Base-by-base conservation (phyloP, 192 early-diverging fungal genomes). In the Linnemannia exigua region DNA sequence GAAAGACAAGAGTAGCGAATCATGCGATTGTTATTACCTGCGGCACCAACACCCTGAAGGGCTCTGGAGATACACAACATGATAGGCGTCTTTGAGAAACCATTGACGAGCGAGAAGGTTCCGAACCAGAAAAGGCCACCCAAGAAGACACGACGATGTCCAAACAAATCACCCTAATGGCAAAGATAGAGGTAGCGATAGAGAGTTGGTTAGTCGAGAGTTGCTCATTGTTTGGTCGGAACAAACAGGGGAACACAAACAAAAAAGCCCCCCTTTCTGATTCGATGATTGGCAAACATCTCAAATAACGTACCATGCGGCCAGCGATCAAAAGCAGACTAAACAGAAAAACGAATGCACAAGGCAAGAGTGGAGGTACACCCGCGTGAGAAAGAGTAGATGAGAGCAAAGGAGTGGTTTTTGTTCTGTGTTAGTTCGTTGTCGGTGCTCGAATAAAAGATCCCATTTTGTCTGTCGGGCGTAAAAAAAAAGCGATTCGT, bases 1-100 rank as follows among this genome's bases (percentile, higher is more conserved):
- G 16, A 20, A 28, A n/a, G n/a, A n/a, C n/a, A n/a, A n/a, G n/a
- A n/a, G n/a, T n/a, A n/a, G 54, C 6, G 54, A 58, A n/a, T 11
- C 22, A 25, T 63, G 58, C 25, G 28, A 31, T 12, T 9, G 19
- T 51, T 19, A 5, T 51, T 88, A 80, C 87, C 81, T 11, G 88
- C 88, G 35, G 88, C 88, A 38, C 79, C 88, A 44, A 88, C 70
- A 5, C 88, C 88, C 41, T 88, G 88, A 28, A 88, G 66, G 20
- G 88, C 88, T 69, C 88, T 74, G 19, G 84, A 88, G 31, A 88
- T 81, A 61, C 83, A 88, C 33, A 88, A 69, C 83, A 88, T 82
- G 37, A 86, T 74, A 25, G 78, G 83, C 0, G 83, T 66, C 9
- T 66, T 75, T 52, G 88, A 88, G 41, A 88, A 77, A 31, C 76